A percentile compares a stretch with the other conserved stretches of the same genome.
phyloP scores from a whole-genome alignment of 306 rosid species.

The Canavalia ensiformis region DNA sequence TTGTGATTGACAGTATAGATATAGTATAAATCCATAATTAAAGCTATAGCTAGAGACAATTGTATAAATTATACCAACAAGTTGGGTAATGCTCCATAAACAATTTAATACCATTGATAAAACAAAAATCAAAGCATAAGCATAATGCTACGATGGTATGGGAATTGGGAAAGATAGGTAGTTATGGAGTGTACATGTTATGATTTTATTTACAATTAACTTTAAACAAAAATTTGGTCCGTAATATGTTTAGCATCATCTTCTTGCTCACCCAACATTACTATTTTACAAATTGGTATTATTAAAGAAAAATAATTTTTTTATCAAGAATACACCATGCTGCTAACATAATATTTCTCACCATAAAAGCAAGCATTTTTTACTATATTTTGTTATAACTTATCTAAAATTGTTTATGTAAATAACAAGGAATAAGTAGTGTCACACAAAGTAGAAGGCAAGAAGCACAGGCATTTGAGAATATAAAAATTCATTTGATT shows the following conservation, averaged over 20 bases:
- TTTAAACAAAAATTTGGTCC: not conserved
- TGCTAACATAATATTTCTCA: not conserved
- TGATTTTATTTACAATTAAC: not conserved
- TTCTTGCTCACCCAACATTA: not conserved
- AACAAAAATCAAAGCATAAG: not conserved
- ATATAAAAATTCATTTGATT: constrained; percentile 31
- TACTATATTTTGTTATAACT: not conserved
- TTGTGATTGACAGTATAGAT: no score
- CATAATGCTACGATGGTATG: not conserved
- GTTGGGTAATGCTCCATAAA: not conserved
- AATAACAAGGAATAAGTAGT: constrained; percentile 9
- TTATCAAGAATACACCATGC: not conserved
- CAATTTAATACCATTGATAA: not conserved
- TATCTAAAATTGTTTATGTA: constrained; percentile 7
- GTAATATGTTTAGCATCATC: not conserved
- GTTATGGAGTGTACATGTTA: not conserved
- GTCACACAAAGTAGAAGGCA: constrained; percentile 26
- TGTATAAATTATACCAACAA: not conserved
- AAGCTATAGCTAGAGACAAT: not conserved
- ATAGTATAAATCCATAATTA: no score
- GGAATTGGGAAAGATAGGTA: not conserved
- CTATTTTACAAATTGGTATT: not conserved
- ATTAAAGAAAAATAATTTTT: not conserved
- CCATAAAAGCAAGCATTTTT: constrained; percentile 16
- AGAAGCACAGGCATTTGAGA: constrained; percentile 32